Evolutionary conservation across 73 alveolate genomes (phyloP), one percentile per base, ranked within the genome.

Genomic region (Paramecium sonneborni): DNA sequence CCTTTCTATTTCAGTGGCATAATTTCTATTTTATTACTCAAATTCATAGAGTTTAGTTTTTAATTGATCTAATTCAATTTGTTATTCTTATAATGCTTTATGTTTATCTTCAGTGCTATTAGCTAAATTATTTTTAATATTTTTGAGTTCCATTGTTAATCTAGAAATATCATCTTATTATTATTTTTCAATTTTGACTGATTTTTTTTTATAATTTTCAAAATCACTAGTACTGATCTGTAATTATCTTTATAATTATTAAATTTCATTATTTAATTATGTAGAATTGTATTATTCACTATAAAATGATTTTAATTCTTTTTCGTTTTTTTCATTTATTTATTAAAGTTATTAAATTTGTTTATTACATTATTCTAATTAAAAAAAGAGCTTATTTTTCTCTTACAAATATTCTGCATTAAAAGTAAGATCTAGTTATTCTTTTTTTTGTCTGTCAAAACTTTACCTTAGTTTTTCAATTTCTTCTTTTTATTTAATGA

Each of bases 41-140:
- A 30, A 62, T 62, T 62, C 48, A 30, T 62, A 32, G 20, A 62
- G 10, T 62, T 62, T 26, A 15, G 2, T 24, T 23, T 62, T 62
- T 62, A 62, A 62, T 62, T 62, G 5, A 62, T 62, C 48, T 3
- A 62, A 11, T 62, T 62, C 84, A 62, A 12, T 62, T 8, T 62
- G 20, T 62, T 24, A 23, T 30, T 62, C 84, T 62, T 62, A 32
- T 32, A 62, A 15, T 10, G 84, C 84, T 30, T 32, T 62, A 14
- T 62, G 84, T 62, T 26, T 62, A 12, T 62, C 84, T 26, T 62
- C 84, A 23, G 84, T 30, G 48, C 84, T 62, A 62, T 62, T 62
- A 5, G 84, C 84, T 30, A 62, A 62, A 32, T 32, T 62, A 26
- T 26, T 62, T 26, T 62, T 62, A 7, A 62, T 30, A 12, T 26